Evolutionary conservation across 495 filamentous ascomycete genomes (phyloP), one percentile per base, ranked within the genome.

Genomic region (Penicillium ochrochloron): DNA sequence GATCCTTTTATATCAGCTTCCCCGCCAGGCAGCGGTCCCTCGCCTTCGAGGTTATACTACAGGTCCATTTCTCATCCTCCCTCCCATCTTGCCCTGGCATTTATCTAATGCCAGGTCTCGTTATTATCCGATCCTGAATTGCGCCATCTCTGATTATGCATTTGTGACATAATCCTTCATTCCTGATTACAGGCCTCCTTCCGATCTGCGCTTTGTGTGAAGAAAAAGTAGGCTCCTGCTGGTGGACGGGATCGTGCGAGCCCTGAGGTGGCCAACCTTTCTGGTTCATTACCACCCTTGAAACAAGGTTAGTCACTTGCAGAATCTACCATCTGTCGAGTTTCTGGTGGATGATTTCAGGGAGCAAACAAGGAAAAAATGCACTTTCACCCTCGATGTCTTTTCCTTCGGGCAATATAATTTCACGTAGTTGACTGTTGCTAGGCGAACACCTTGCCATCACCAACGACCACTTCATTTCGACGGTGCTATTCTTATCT

Each of bases 381-480:
- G 14, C 60, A 50, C 37, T 41, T n/a, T 25, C 42, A 11, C 6
- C 25, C 31, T 34, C 21, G 2, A 25, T 14, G 12, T n/a, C 29
- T 21, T 19, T 8, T 3, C 19, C 21, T 42, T 41, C 12, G 46
- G 25, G 52, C 27, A 44, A 60, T 64, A 60, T 39, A 51, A 60
- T 58, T 15, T 66, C 66, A 70, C 69, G 71, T 73, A 73, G 60
- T 64, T 73, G 69, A 73, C 60, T 48, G 69, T 73, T 71, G 69
- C 69, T 59, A 71, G 69, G 71, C 54, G 53, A 66, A 44, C 44
- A 27, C 17, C 51, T 39, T 53, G 15, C 44, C 51, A 55, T 21
- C 6, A 44, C 23, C 23, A 34, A 37, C 27, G 48, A 52, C n/a
- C 48, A 52, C 48, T 14, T 31, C 25, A 31, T 31, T 17, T 52